Evolutionary conservation across 2,329 filamentous ascomycete species (phyloP), one percentile per base, ranked within the genome.

Genomic region (Colletotrichum cuscutae): DNA sequence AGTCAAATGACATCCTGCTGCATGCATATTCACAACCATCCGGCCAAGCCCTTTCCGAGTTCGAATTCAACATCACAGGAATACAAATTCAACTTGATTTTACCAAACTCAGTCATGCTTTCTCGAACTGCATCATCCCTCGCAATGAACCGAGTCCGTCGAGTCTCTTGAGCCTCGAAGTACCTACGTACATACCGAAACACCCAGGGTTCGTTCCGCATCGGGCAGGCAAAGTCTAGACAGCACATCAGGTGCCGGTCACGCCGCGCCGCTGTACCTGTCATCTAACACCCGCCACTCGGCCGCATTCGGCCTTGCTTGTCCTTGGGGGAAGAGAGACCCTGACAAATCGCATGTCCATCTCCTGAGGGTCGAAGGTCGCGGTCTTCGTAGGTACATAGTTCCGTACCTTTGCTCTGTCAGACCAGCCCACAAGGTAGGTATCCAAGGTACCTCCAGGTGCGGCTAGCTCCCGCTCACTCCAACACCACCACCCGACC

Each of bases 231-330:
- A 11, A 22, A 42, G 26, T 19, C 11, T 32, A 63, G n/a, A 30
- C 30, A 64, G 22, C 42, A 22, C 46, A 57, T 67, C 26, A 28
- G 65, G 57, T 57, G 32, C 69, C 58, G 35, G 56, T 35, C 61
- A 52, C 61, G 61, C 22, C 61, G 28, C 57, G 24, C 61, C 30
- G 61, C 30, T 19, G 24, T 53, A 28, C 28, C 68, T 37, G 37
- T 30, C 30, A 52, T 49, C 60, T 71, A 32, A 19, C 68, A 71
- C 56, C 56, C 56, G 56, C 62, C 46, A 67, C 46, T 37, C 65
- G 58, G 69, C 65, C 65, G 69, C 58, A 56, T 58, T 22, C 69
- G 58, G 69, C 49, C 22, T 49, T 64, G 49, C n/a, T 32, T 32
- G 13, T 11, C 9, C 28, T 32, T 7, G 42, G 42, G 42, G 42